Evolutionary conservation across 2,329 filamentous ascomycete genomes (phyloP).

Genomic region (Plenodomus lindquistii): DNA sequence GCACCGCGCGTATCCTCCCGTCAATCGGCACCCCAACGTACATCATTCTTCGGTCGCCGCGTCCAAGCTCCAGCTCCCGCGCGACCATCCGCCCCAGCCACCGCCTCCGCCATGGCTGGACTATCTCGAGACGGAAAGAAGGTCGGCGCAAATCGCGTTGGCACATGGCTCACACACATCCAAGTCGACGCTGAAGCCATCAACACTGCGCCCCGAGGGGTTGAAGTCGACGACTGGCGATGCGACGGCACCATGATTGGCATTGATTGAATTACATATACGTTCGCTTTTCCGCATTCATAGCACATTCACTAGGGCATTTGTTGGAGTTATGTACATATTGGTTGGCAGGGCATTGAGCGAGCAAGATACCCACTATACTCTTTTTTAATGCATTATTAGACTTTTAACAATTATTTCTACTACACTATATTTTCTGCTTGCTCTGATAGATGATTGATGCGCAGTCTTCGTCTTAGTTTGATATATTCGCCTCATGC

Average conservation of each 20-base stretch:
- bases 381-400: slow-evolving; percentile 9
- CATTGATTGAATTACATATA: slow-evolving; percentile 28
- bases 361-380: slow-evolving; percentile 16
- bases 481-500: too few relatives aligned
- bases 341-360: slow-evolving; percentile 15
- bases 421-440: too few relatives aligned
- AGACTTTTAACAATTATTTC: background rate
- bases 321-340: slow-evolving; percentile 1
- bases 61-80: slow-evolving; percentile 12
- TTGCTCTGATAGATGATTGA: too few relatives aligned
- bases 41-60: slow-evolving; percentile 35
- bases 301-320: background rate
- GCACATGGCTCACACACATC: slow-evolving; percentile 45
- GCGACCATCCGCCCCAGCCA: slow-evolving; percentile 10
- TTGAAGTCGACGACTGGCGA: slow-evolving; percentile 43
- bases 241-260: slow-evolving; percentile 42
- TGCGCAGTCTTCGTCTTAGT: too few relatives aligned
- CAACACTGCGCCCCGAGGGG: slow-evolving; percentile 33
- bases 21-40: slow-evolving; percentile 22
- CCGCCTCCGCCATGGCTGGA: slow-evolving; percentile 43
- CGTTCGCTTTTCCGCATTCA: background rate
- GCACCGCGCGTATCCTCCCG: slow-evolving; percentile 33
- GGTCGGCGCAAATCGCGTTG: slow-evolving; percentile 42
- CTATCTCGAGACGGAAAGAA: slow-evolving; percentile 41
- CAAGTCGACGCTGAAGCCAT: slow-evolving; percentile 42